These are phyloP conservation scores for Candida glucosophila DNA, from an alignment of 1,139 yeast genomes.

Conservation along the genomic window DNA sequence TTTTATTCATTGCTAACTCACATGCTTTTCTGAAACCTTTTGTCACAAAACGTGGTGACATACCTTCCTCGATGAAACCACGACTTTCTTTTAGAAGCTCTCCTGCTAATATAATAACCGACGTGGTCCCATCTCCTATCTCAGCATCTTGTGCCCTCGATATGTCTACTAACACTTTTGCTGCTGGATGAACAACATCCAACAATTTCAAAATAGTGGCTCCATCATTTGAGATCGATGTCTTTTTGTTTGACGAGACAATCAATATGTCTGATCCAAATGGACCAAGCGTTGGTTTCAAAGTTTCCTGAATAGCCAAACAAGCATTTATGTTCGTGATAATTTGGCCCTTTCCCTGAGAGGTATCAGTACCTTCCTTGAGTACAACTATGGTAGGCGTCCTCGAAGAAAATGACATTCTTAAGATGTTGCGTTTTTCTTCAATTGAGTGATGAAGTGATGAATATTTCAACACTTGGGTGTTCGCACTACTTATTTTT, in stretches of 20 bases:
- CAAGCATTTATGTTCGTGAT: constrained; percentile 95
- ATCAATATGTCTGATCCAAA: constrained; percentile 91
- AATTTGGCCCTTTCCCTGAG: constrained; percentile 95
- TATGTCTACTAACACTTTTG: constrained; percentile 87
- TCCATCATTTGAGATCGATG: constrained; percentile 96
- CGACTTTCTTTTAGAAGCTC: constrained; percentile 89
- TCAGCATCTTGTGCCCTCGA: constrained; percentile 97
- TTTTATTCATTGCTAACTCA: constrained; percentile 62
- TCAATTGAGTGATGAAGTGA: too few relatives aligned
- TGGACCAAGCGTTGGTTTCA: constrained; percentile 94
- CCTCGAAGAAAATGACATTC: constrained; percentile 82
- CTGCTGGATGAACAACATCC: constrained; percentile 98
- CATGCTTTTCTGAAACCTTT: constrained; percentile 86
- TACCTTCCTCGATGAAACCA: constrained; percentile 88
- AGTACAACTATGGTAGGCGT: constrained; percentile 96
- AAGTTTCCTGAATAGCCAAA: constrained; percentile 90
- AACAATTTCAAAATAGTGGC: constrained; percentile 88
- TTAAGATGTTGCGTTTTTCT: neutral
- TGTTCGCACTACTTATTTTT: too few relatives aligned
- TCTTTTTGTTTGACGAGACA: constrained; percentile 73
- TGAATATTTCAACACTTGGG: too few relatives aligned
- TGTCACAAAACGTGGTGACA: constrained; percentile 79
- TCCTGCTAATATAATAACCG: constrained; percentile 91
- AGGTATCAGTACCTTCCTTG: constrained; percentile 94
- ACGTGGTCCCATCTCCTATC: constrained; percentile 98